Evolutionary conservation across 2,329 filamentous ascomycete species (phyloP), one percentile per base, ranked within the genome.

Genomic region (Aspergillus sp.): DNA sequence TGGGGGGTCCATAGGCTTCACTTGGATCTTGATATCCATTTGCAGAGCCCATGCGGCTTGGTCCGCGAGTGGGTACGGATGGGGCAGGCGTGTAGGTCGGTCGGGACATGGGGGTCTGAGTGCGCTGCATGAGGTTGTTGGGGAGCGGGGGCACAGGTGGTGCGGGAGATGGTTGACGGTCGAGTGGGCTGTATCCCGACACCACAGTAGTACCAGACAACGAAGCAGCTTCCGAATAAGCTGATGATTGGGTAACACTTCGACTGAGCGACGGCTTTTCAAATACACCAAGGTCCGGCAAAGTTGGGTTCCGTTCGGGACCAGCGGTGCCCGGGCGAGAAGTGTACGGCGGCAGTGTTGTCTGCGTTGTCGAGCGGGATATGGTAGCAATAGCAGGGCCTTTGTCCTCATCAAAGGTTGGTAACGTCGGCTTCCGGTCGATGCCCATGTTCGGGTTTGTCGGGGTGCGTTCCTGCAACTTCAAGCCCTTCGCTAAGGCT

Each of bases 401-500:
- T 54, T 69, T 79, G 59, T 72, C 71, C 44, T 67, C 71, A 26
- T 80, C 75, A 7, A 89, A 61, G 4, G 78, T 79, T 2, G 88
- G 90, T 6, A 93, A 66, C 0, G 89, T 91, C 4, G 76, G 76
- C 46, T 75, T 66, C 32, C 55, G 62, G 51, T 62, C 66, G 30
- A 56, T 55, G 30, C 56, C 65, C n/a, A 65, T 49, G 22, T 65
- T 67, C 16, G 67, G 65, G 42, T 71, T 63, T 2, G 71, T 75
- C 69, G 57, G 76, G 62, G 80, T 82, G 55, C 78, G 79, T 67
- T 88, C 76, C 69, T 65, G 75, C 67, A 69, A 73, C 69, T 67
- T 73, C 50, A 84, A 85, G 49, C 94, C 88, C 62, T 91, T 90
- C 47, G 86, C 88, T 22, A 97, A 75, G 0, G 91, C 93, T 70